A percentile compares a stretch with the other conserved stretches of the same genome.
Conservation (phyloP, 1,139 yeast genomes). For the Candida labiduridarum region DNA sequence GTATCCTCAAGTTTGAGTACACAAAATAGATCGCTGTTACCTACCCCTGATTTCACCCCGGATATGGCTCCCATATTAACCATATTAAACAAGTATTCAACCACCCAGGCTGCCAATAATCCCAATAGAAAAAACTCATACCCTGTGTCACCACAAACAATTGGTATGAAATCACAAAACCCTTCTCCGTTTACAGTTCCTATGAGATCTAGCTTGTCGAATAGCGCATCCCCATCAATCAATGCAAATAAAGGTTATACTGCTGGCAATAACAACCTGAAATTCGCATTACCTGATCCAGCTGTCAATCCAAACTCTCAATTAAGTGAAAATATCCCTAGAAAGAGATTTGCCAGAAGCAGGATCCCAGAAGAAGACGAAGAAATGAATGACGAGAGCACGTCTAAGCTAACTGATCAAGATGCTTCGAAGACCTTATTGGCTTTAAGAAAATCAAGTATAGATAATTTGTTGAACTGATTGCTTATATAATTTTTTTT, state of each 20-base stretch:
- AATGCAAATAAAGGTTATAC: constrained; percentile 5
- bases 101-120: constrained; percentile 4
- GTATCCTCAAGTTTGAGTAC: constrained; percentile 10
- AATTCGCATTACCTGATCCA: constrained; percentile 44
- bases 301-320: constrained; percentile 26
- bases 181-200: constrained; percentile 30
- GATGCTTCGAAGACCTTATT: constrained; percentile 47
- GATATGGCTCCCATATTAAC: constrained; percentile 41
- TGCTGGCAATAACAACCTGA: constrained; percentile 9
- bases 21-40: constrained; percentile 26
- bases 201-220: constrained; percentile 18
- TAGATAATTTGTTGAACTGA: constrained; percentile 43
- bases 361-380: constrained; percentile 23
- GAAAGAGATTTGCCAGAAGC: constrained; percentile 29
- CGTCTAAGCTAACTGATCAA: constrained; percentile 24
- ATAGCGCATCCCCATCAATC: constrained; percentile 9
- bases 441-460: constrained; percentile 46
- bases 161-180: constrained; percentile 20
- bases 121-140: constrained; percentile 14
- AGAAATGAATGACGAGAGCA: constrained; percentile 5
- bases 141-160: constrained; percentile 18
- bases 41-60: constrained; percentile 50
- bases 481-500: constrained; percentile 4
- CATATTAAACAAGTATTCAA: constrained; percentile 28
- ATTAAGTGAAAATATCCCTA: constrained; percentile 24